Percentiles rank a stretch among this genome's conserved stretches.
phyloP scores from a whole-genome alignment of 2,329 filamentous ascomycete species.

The Elsinoe fawcettii region DNA sequence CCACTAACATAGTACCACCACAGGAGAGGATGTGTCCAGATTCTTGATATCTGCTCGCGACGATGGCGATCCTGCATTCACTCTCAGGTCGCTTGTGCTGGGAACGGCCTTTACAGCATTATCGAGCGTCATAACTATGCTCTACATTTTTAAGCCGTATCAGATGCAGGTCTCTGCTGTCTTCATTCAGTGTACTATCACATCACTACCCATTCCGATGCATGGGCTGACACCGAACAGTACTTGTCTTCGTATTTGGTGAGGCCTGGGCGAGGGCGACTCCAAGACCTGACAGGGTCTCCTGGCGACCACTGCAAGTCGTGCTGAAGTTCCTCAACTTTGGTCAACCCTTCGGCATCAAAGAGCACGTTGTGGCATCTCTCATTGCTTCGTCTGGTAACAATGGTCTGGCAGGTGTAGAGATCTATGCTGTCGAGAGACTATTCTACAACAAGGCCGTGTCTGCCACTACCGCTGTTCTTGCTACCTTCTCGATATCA shows the following conservation, averaged over 20 bases:
- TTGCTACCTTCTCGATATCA: conserved; percentile 47
- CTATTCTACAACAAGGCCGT: conserved; percentile 47
- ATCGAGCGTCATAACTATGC: conserved; percentile 44
- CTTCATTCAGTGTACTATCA: conserved; percentile 9
- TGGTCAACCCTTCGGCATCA: conserved; percentile 44
- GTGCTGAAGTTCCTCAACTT: conserved; percentile 42
- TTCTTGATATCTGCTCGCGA: conserved; percentile 33
- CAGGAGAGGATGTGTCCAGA: conserved; percentile 18
- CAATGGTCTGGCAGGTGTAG: conserved; percentile 38
- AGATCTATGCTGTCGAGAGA: conserved; percentile 32
- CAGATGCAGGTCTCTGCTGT: conserved; percentile 14
- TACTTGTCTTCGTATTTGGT: conserved; percentile 47
- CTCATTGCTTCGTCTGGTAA: conserved; percentile 23
- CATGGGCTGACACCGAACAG: neutral
- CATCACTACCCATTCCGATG: neutral
- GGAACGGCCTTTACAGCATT: conserved; percentile 45
- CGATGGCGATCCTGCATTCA: conserved; percentile 45
- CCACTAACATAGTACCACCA: neutral
- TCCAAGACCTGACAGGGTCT: conserved; percentile 45
- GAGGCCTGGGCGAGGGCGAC: conserved; percentile 42
- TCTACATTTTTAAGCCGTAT: conserved; percentile 16
- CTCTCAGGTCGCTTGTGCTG: conserved; percentile 47
- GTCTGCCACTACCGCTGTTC: conserved; percentile 40
- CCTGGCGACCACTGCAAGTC: conserved; percentile 41
- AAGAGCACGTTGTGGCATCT: conserved; percentile 42